Percentiles rank a stretch among this genome's conserved stretches.
These are phyloP conservation scores for Filobasidium uniguttulatum DNA, from an alignment of 1,284 basidiomycete species.

Conservation along the genomic window DNA sequence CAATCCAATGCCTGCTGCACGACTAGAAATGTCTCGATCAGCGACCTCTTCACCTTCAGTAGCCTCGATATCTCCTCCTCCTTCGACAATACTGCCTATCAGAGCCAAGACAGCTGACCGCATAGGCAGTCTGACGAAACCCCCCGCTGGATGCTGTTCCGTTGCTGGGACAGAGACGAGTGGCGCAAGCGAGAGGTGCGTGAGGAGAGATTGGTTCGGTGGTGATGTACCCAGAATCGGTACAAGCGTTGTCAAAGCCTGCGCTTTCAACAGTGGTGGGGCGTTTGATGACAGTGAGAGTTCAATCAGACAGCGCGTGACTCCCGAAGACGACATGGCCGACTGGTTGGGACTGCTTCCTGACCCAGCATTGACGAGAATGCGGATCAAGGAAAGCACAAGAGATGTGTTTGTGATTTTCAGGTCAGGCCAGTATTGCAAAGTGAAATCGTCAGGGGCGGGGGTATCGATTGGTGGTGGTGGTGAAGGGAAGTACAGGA, in stretches of 20 bases:
- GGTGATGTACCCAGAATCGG: slow-evolving; percentile 40
- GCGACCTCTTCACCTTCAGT: slow-evolving; percentile 17
- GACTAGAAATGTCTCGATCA: slow-evolving; percentile 29
- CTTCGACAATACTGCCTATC: slow-evolving; percentile 29
- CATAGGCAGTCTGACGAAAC: slow-evolving; percentile 33
- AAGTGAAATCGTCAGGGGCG: slow-evolving; percentile 78
- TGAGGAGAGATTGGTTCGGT: slow-evolving; percentile 42
- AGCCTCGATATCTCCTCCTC: slow-evolving; percentile 27
- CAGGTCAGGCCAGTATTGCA: slow-evolving; percentile 93
- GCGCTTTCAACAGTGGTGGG: slow-evolving; percentile 70
- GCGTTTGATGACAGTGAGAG: slow-evolving; percentile 82
- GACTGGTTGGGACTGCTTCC: slow-evolving; percentile 20
- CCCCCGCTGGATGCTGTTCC: slow-evolving; percentile 34
- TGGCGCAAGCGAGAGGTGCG: slow-evolving; percentile 35
- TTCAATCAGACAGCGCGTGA: slow-evolving; percentile 73
- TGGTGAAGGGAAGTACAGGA: slow-evolving; percentile 72
- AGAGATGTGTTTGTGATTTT: slow-evolving; percentile 66
- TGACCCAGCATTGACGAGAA: slow-evolving; percentile 33
- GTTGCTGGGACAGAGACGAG: slow-evolving; percentile 37
- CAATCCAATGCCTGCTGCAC: slow-evolving; percentile 39
- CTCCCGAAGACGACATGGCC: slow-evolving; percentile 45
- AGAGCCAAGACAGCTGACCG: slow-evolving; percentile 37
- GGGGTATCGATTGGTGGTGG: slow-evolving; percentile 48
- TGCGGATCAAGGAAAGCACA: slow-evolving; percentile 57
- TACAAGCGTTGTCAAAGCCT: slow-evolving; percentile 67